Evolutionary conservation across 1,139 yeast species (phyloP).

Genomic region (Tardiomyces digboiensis): DNA sequence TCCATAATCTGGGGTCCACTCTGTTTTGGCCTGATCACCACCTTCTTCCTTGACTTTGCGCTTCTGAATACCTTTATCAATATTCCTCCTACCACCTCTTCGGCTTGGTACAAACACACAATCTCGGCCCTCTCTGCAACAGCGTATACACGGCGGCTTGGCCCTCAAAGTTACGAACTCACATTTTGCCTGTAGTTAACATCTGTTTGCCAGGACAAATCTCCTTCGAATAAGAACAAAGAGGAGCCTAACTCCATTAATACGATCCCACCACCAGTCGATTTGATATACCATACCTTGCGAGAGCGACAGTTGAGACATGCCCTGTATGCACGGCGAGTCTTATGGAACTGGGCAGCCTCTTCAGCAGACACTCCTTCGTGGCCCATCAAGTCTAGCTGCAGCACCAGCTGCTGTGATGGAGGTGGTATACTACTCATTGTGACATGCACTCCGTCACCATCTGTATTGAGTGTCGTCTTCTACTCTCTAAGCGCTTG

Average conservation of each 20-base stretch:
- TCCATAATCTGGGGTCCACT: background rate
- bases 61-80: slow-evolving; percentile 6
- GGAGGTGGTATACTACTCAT: background rate
- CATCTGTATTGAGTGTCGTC: no score
- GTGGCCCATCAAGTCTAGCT: background rate
- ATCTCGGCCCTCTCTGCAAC: slow-evolving; percentile 8
- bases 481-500: no score
- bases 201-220: no score
- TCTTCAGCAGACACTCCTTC: background rate
- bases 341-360: background rate
- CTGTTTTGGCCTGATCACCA: slow-evolving; percentile 2
- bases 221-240: no score
- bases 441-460: no score
- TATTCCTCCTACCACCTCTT: slow-evolving; percentile 9
- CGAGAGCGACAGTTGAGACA: slow-evolving; percentile 9
- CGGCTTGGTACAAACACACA: slow-evolving; percentile 9
- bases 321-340: slow-evolving; percentile 8
- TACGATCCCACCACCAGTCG: no score
- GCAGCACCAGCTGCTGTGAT: background rate
- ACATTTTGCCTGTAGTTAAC: slow-evolving; percentile 5
- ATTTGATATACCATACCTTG: no score
- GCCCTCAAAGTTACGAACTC: slow-evolving; percentile 1
- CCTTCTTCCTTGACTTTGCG: background rate
- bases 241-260: no score
- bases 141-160: slow-evolving; percentile 8